A percentile compares a stretch with the other conserved stretches of the same genome.
Conservation (phyloP, 1,284 basidiomycete genomes). For the Cryptococcus hybrid region DNA sequence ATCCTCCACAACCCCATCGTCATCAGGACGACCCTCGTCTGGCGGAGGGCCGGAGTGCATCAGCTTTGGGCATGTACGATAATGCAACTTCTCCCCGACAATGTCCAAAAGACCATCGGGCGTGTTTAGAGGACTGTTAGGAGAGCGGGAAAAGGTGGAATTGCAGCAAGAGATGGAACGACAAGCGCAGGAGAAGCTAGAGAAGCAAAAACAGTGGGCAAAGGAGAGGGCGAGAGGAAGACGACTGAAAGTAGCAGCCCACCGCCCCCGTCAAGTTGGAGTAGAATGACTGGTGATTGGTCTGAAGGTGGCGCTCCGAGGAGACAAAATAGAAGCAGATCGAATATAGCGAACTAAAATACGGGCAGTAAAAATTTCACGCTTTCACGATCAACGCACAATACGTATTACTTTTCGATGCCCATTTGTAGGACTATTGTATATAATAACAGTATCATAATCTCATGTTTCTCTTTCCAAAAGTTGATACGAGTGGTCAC, state of each 20-base stretch:
- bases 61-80: not conserved
- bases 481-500: no score
- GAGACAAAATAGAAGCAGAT: no score
- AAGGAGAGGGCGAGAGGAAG: not conserved
- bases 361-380: no score
- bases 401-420: no score
- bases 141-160: not conserved
- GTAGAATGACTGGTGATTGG: not conserved
- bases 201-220: not conserved
- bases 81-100: not conserved
- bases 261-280: not conserved
- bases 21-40: not conserved
- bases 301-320: no score
- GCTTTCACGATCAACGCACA: no score
- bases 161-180: not conserved
- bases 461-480: no score
- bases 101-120: not conserved
- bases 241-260: not conserved
- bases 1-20: not conserved
- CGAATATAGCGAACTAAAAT: no score
- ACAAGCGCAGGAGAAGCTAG: not conserved
- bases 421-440: no score
- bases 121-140: not conserved
- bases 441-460: no score
- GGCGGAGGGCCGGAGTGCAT: not conserved